Percentiles rank a stretch among this genome's conserved stretches.
These are phyloP conservation scores for Haberlea rhodopensis DNA, from an alignment of 257 asterid species.

Conservation along the genomic window DNA sequence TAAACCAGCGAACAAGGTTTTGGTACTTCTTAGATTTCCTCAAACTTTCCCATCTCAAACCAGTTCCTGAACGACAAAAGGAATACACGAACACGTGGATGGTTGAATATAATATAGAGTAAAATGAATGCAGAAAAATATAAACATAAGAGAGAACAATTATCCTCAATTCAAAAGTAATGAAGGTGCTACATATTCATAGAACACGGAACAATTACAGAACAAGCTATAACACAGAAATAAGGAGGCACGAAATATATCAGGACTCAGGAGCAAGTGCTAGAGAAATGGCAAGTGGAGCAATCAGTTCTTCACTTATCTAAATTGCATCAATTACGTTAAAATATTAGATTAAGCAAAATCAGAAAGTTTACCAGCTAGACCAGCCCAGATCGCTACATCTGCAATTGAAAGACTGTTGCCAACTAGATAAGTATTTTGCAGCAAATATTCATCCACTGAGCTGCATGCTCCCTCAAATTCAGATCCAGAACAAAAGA, in stretches of 20 bases:
- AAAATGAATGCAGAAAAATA: background rate
- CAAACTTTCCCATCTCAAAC: slow-evolving; percentile 86
- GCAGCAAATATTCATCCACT: slow-evolving; percentile 63
- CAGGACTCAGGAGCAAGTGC: background rate
- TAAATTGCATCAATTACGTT: background rate
- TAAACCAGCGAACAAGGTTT: slow-evolving; percentile 87
- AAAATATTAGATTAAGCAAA: slow-evolving; percentile 1
- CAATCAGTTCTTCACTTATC: background rate
- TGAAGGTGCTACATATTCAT: background rate
- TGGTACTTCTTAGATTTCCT: slow-evolving; percentile 83
- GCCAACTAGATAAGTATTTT: slow-evolving; percentile 66
- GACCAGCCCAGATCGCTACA: slow-evolving; percentile 81
- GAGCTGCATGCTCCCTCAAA: slow-evolving; percentile 84
- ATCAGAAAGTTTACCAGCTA: slow-evolving; percentile 55
- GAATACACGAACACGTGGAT: background rate
- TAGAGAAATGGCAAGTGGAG: background rate
- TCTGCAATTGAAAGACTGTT: slow-evolving; percentile 74
- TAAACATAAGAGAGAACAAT: background rate
- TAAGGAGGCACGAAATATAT: background rate
- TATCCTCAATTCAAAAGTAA: background rate
- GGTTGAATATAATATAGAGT: background rate
- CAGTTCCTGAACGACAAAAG: slow-evolving; percentile 54
- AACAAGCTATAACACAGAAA: background rate
- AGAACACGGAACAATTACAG: background rate
- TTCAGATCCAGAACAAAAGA: slow-evolving; percentile 74